Evolutionary conservation across 75 land plant species (phyloP).

Genomic region (Picea sitchensis): DNA sequence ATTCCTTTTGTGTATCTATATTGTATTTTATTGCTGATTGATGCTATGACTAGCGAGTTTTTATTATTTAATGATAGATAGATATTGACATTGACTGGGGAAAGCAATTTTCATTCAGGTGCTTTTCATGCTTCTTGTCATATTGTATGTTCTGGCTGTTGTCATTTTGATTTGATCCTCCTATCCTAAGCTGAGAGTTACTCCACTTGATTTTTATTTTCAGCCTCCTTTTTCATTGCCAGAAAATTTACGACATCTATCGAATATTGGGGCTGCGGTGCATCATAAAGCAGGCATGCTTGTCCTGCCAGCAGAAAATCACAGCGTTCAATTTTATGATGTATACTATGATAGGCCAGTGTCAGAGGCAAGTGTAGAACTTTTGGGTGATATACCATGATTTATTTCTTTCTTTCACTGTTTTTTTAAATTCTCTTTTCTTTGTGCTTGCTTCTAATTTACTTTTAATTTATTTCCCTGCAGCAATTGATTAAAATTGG

Average conservation of each 20-base stretch:
- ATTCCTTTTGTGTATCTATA: slow-evolving; percentile 12
- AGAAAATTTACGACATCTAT: slow-evolving; percentile 16
- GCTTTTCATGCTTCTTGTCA: background rate
- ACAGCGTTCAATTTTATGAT: slow-evolving; percentile 81
- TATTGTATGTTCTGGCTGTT: background rate
- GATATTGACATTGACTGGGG: background rate
- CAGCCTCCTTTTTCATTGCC: slow-evolving; percentile 52
- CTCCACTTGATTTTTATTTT: slow-evolving; percentile 6
- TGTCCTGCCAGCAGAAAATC: slow-evolving; percentile 62
- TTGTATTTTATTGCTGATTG: background rate
- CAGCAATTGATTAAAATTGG: background rate
- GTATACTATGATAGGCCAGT: slow-evolving; percentile 55
- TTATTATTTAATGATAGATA: too few relatives aligned
- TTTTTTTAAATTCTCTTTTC: too few relatives aligned
- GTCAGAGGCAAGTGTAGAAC: slow-evolving; percentile 43
- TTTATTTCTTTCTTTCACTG: background rate
- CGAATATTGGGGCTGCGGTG: slow-evolving; percentile 24
- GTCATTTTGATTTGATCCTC: background rate
- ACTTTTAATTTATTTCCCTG: background rate
- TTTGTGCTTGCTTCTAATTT: too few relatives aligned
- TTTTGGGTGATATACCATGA: background rate
- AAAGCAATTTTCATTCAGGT: background rate
- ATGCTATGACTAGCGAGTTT: background rate
- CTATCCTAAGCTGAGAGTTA: background rate
- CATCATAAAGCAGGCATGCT: slow-evolving; percentile 50